Evolutionary conservation across 441 rosid species (phyloP).

Genomic region (Gossypium gossypioides): DNA sequence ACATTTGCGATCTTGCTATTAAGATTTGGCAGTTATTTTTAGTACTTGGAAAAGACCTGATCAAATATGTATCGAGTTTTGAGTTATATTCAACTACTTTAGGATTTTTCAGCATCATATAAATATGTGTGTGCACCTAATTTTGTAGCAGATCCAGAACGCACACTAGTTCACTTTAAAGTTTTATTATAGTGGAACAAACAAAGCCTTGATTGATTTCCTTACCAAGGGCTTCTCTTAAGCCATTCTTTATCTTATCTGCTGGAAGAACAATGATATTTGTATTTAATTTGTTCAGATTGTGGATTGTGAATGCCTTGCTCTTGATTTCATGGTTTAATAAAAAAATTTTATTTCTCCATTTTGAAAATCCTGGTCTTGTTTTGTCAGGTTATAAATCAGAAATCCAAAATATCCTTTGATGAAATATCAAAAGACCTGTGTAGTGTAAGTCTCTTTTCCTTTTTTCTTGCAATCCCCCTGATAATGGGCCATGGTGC

Average conservation of each 20-base stretch:
- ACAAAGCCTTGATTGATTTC: neutral
- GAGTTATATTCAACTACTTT: too few species aligned
- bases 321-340: neutral
- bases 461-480: constrained; percentile 7
- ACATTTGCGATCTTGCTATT: neutral
- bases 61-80: too few species aligned
- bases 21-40: too few species aligned
- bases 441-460: constrained; percentile 62
- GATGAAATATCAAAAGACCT: constrained; percentile 88
- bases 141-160: too few species aligned
- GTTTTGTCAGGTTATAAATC: constrained; percentile 67
- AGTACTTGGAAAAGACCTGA: too few species aligned
- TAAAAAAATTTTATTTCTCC: neutral
- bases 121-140: too few species aligned
- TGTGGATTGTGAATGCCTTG: neutral
- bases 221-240: neutral
- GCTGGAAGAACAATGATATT: neutral
- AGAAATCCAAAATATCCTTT: constrained; percentile 82
- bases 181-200: neutral
- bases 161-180: too few species aligned
- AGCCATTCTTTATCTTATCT: neutral
- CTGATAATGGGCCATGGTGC: neutral
- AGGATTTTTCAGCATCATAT: too few species aligned
- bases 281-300: neutral
- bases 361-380: neutral